A percentile compares a stretch with the other conserved stretches of the same genome.
Conservation (phyloP, 2,329 filamentous ascomycete species). For the Colletotrichum sp. region DNA sequence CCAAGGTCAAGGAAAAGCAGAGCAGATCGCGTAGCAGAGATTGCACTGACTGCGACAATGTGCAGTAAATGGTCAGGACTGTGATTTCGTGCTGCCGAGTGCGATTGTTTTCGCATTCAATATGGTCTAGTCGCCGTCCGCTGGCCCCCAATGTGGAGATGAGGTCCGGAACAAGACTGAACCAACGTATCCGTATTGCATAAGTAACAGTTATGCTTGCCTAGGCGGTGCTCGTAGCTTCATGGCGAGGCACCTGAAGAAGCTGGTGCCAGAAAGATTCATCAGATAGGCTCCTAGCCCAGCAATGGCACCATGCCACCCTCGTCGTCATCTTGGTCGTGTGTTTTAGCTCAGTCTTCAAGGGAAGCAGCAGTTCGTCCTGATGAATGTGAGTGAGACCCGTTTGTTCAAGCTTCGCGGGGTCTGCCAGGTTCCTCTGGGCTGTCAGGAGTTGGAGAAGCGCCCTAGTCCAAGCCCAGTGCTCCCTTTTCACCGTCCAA, state of each 20-base stretch:
- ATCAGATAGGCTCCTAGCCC: background rate
- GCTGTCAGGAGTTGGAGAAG: slow-evolving; percentile 4
- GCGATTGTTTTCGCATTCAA: background rate
- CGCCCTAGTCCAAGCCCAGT: background rate
- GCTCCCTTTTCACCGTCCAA: slow-evolving; percentile 11
- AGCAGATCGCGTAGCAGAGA: background rate
- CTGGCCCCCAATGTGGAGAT: background rate
- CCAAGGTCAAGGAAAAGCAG: background rate
- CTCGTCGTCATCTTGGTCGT: background rate
- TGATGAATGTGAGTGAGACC: slow-evolving; percentile 4
- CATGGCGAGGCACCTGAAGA: background rate
- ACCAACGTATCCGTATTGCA: background rate
- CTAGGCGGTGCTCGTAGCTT: background rate
- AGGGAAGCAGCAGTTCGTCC: slow-evolving; percentile 8
- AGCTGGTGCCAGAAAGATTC: background rate
- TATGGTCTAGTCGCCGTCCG: background rate
- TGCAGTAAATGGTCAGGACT: background rate
- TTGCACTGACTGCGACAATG: background rate
- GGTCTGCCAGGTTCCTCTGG: slow-evolving; percentile 16
- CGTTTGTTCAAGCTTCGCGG: slow-evolving; percentile 19
- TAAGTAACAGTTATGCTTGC: background rate
- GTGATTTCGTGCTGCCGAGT: background rate
- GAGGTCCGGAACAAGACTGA: background rate
- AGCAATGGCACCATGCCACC: background rate
- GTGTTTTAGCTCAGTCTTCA: slow-evolving; percentile 7